A percentile compares a stretch with the other conserved stretches of the same genome.
phyloP scores from a whole-genome alignment of 2,329 filamentous ascomycete genomes.

The Berkeleyomyces rouxiae region DNA sequence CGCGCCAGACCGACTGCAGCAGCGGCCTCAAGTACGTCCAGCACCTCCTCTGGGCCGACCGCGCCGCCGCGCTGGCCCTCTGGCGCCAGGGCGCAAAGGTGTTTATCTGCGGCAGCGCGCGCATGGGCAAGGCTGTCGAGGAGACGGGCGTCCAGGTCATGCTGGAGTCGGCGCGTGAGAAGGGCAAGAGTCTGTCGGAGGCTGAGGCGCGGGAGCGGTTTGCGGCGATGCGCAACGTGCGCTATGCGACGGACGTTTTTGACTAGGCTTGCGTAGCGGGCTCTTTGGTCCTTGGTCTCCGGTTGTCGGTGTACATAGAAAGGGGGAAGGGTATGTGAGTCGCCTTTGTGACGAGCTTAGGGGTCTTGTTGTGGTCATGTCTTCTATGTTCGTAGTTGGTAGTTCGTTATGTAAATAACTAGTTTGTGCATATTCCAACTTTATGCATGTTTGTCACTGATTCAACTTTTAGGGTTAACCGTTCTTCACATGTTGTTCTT shows the following conservation, averaged over 20 bases:
- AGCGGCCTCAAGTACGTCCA: constrained; percentile 34
- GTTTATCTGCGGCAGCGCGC: constrained; percentile 47
- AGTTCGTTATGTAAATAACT: too few species aligned
- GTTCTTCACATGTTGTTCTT: too few species aligned
- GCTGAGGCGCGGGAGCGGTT: constrained; percentile 31
- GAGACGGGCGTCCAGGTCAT: constrained; percentile 24
- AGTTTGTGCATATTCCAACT: too few species aligned
- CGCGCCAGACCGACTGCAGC: constrained; percentile 24
- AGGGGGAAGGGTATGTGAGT: too few species aligned
- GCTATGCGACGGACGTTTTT: constrained; percentile 46
- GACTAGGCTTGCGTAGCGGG: constrained; percentile 21
- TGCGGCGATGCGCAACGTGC: constrained; percentile 33
- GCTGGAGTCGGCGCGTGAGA: constrained; percentile 20
- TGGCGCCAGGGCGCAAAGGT: constrained; percentile 34
- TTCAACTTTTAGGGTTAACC: too few species aligned
- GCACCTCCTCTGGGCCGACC: constrained; percentile 25
- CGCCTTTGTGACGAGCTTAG: too few species aligned
- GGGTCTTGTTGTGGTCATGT: too few species aligned
- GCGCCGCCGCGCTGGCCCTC: constrained; percentile 22
- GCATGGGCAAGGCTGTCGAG: constrained; percentile 32
- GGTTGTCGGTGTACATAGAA: too few species aligned
- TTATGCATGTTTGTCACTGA: too few species aligned
- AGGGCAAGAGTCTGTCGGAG: constrained; percentile 21
- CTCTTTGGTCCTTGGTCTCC: neutral
- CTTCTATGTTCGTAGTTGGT: too few species aligned